phyloP scores from a whole-genome alignment of 1,139 yeast genomes.

The Scheffersomyces lignicola region DNA sequence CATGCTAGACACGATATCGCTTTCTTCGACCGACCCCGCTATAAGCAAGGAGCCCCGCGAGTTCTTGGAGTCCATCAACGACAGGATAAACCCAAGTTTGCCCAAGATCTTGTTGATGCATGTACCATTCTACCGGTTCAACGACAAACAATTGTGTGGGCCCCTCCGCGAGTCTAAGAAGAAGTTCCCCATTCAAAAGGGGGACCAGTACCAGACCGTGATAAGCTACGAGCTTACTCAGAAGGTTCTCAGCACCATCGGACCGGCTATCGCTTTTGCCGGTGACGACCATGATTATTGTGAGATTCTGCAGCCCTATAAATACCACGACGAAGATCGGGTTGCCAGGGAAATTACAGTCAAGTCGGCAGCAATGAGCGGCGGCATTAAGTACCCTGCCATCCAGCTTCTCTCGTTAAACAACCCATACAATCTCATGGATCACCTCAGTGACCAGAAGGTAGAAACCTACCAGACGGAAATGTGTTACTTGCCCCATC shows the following conservation, averaged over 20 bases:
- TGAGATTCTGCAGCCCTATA: slow-evolving; percentile 62
- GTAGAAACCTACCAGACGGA: slow-evolving; percentile 38
- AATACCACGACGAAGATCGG: slow-evolving; percentile 26
- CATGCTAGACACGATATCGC: slow-evolving; percentile 76
- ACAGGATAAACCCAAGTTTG: slow-evolving; percentile 24
- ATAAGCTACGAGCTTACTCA: slow-evolving; percentile 56
- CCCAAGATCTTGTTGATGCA: slow-evolving; percentile 70
- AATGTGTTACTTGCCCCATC: slow-evolving; percentile 73
- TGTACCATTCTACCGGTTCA: slow-evolving; percentile 49
- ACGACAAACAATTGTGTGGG: slow-evolving; percentile 39
- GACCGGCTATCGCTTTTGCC: slow-evolving; percentile 72
- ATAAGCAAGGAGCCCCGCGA: slow-evolving; percentile 23
- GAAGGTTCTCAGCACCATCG: slow-evolving; percentile 52
- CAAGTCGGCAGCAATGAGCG: slow-evolving; percentile 89
- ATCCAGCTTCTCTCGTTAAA: slow-evolving; percentile 74
- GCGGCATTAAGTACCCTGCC: slow-evolving; percentile 84
- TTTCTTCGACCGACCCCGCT: slow-evolving; percentile 46
- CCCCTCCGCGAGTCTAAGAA: slow-evolving; percentile 45
- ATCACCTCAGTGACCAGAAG: slow-evolving; percentile 9
- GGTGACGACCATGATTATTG: slow-evolving; percentile 99
- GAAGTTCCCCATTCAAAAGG: slow-evolving; percentile 66
- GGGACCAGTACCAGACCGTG: slow-evolving; percentile 59
- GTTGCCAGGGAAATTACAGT: slow-evolving; percentile 77
- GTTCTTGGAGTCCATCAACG: slow-evolving; percentile 25
- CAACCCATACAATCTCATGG: slow-evolving; percentile 36